Evolutionary conservation across 345 rosid genomes (phyloP).

Genomic region (Ricinus communis): DNA sequence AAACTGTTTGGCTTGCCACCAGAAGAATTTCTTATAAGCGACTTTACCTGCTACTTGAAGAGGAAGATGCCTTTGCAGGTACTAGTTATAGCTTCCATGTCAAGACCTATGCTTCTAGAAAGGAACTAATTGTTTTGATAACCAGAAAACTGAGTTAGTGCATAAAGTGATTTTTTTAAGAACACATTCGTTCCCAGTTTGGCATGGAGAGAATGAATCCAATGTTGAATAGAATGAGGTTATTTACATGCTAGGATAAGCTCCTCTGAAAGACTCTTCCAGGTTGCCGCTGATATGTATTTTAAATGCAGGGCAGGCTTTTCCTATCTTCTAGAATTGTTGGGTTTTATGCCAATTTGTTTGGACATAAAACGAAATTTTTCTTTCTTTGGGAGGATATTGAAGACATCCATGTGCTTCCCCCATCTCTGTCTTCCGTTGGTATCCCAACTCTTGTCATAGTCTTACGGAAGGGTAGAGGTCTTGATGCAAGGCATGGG

Average conservation of each 20-base stretch:
- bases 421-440: constrained; percentile 66
- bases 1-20: constrained; percentile 81
- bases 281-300: constrained; percentile 1
- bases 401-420: constrained; percentile 67
- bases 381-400: constrained; percentile 91
- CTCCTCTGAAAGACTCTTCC: not conserved
- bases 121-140: no score
- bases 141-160: no score
- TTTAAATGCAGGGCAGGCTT: constrained; percentile 65
- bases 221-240: not conserved
- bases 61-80: constrained; percentile 92
- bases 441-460: constrained; percentile 75
- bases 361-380: constrained; percentile 79
- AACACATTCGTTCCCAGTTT: not conserved
- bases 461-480: constrained; percentile 56
- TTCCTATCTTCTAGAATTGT: constrained; percentile 85
- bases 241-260: not conserved
- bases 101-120: no score
- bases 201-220: not conserved
- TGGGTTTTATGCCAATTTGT: constrained; percentile 80
- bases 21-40: constrained; percentile 82
- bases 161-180: not conserved
- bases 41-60: constrained; percentile 71
- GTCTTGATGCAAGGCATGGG: constrained; percentile 75
- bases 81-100: constrained; percentile 15